These are phyloP conservation scores for Metschnikowia vanudenii DNA, from an alignment of 805 yeast genomes.

Conservation along the genomic window DNA sequence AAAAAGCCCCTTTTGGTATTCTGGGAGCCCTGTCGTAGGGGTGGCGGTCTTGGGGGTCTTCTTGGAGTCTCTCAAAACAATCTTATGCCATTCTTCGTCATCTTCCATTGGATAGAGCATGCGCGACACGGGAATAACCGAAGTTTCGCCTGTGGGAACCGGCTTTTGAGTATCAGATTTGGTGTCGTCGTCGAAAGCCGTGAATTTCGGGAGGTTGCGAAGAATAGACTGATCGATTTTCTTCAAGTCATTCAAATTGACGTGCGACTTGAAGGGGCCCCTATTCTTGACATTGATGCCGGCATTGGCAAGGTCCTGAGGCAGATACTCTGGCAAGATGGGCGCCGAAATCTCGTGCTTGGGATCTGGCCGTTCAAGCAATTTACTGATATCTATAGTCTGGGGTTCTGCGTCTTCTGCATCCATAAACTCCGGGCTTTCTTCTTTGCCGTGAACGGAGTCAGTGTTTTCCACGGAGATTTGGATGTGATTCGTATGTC, in stretches of 20 bases:
- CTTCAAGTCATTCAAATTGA: conserved; percentile 42
- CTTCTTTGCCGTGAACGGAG: neutral
- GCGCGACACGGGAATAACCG: conserved; percentile 60
- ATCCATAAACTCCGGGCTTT: neutral
- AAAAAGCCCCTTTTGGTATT: conserved; percentile 58
- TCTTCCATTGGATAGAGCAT: conserved; percentile 62
- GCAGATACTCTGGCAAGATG: conserved; percentile 27
- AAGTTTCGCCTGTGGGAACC: conserved; percentile 24
- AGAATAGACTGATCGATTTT: conserved; percentile 48
- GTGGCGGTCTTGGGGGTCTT: neutral
- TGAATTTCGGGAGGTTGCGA: conserved; percentile 46
- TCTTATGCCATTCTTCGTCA: conserved; percentile 61
- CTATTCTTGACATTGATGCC: conserved; percentile 1
- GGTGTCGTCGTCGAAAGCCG: conserved; percentile 45
- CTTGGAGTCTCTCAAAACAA: conserved; percentile 44
- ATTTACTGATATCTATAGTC: conserved; percentile 38
- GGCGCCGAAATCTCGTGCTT: conserved; percentile 29
- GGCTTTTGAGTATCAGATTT: conserved; percentile 2
- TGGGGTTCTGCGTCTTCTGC: conserved; percentile 6
- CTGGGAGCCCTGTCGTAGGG: conserved; percentile 29
- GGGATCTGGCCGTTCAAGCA: conserved; percentile 29
- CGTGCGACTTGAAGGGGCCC: conserved; percentile 47
- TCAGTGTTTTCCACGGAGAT: neutral
- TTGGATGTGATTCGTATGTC: neutral
- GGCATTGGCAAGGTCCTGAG: conserved; percentile 30